Conservation (phyloP, 2,329 filamentous ascomycete species). For the Arthrobotrys sinensis region DNA sequence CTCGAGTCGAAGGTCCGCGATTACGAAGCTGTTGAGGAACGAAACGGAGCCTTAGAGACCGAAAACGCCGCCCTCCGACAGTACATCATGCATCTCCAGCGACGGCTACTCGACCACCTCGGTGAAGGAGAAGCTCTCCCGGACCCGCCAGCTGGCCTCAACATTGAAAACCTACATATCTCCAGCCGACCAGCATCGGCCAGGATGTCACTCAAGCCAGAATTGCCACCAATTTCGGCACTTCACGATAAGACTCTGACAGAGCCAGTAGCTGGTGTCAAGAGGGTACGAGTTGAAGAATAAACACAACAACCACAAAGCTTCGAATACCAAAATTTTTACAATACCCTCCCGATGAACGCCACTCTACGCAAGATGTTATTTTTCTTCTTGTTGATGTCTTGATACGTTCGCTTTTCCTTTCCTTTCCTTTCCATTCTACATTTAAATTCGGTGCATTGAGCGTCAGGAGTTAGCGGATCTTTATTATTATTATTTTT, state of each 20-base stretch:
- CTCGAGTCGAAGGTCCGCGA: conserved; percentile 94
- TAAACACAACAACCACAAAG: conserved; percentile 12
- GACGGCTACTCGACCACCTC: conserved; percentile 84
- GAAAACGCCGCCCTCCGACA: conserved; percentile 94
- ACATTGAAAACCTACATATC: conserved; percentile 58
- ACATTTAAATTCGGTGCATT: conserved; percentile 52
- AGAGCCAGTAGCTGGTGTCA: conserved; percentile 49
- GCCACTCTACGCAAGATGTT: conserved; percentile 22
- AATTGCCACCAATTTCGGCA: conserved; percentile 54
- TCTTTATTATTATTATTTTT: conserved; percentile 10
- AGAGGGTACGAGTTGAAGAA: conserved; percentile 57
- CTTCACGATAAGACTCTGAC: conserved; percentile 48
- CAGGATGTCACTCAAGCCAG: conserved; percentile 53
- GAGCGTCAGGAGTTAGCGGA: conserved; percentile 61
- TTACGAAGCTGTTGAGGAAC: conserved; percentile 80
- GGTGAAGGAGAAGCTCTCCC: conserved; percentile 84
- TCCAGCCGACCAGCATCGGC: conserved; percentile 50
- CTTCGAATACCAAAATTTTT: not conserved
- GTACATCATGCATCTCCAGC: conserved; percentile 92
- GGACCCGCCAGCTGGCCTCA: conserved; percentile 83
- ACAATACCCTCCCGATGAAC: conserved; percentile 21
- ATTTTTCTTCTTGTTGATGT: conserved; percentile 14
- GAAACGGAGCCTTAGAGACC: conserved; percentile 83
- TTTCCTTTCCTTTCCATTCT: not conserved
- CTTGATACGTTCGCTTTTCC: conserved; percentile 29